These are phyloP conservation scores for Lactarius trivialis DNA, from an alignment of 768 basidiomycete species.

Conservation along the genomic window DNA sequence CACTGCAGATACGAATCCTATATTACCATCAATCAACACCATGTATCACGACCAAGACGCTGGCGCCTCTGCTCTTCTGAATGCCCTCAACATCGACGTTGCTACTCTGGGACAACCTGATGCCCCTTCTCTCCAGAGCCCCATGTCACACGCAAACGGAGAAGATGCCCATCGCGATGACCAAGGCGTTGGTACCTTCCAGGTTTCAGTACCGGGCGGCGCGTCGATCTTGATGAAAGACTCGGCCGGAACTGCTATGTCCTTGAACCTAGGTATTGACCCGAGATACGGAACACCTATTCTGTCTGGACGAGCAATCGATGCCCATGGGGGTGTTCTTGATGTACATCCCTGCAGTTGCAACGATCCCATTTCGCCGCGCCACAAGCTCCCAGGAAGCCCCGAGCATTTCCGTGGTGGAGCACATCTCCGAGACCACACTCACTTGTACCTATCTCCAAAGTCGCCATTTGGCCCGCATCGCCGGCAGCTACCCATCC, in stretches of 20 bases:
- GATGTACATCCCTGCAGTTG: conserved; percentile 16
- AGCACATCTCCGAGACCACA: background rate
- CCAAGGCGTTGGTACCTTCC: background rate
- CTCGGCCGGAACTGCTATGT: conserved; percentile 4
- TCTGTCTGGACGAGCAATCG: conserved; percentile 14
- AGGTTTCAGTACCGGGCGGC: conserved; percentile 6
- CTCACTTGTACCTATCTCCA: background rate
- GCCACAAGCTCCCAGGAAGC: conserved; percentile 1
- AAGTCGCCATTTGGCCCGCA: background rate
- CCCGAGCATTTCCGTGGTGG: background rate
- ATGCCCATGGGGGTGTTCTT: background rate
- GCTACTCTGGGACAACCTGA: background rate
- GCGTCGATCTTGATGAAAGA: conserved; percentile 10
- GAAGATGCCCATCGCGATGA: background rate
- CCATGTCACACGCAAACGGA: background rate
- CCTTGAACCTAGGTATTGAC: conserved; percentile 13
- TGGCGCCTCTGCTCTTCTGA: background rate
- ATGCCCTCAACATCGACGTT: background rate
- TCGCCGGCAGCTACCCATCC: background rate
- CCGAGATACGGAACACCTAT: conserved; percentile 13
- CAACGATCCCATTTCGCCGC: background rate
- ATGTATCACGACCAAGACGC: conserved; percentile 2
- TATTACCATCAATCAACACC: background rate
- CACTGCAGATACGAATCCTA: background rate
- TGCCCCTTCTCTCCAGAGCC: background rate